Evolutionary conservation across 1,284 basidiomycete species (phyloP), one percentile per base, ranked within the genome.

Genomic region (Tremellales sp.): DNA sequence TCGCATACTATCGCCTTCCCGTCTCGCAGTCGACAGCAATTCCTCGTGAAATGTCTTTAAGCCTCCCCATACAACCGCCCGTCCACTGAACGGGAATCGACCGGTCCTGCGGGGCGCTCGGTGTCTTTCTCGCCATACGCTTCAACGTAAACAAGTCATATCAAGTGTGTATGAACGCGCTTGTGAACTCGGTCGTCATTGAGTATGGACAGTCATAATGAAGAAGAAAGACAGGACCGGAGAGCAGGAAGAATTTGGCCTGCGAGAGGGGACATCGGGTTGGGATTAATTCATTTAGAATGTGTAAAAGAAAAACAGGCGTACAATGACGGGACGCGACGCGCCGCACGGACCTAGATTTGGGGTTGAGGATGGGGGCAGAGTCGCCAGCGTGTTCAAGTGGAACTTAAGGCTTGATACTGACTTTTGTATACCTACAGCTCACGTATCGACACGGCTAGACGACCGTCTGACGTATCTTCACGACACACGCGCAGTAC

Each of bases 101-200:
- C 40, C 56, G 54, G 58, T 59, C 58, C 60, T 62, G 60, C 60
- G 58, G 60, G 57, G 54, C 45, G 53, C 57, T 51, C 48, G 27
- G n/a, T n/a, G 15, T 54, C 43, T 43, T 4, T 40, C 27, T 27
- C 25, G 43, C 35, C 44, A 22, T 41, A 3, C 37, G 22, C n/a
- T 21, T 23, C 29, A 27, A 36, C 13, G 15, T 12, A n/a, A 10
- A 27, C 29, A n/a, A 13, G 15, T 26, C 25, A 19, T 43, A 19
- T 39, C 19, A 12, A 8, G 19, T 8, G 7, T 39, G 8, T 8
- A 10, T n/a, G 19, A n/a, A n/a, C 19, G 10, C 36, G 8, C 10
- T 21, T 39, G 8, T 15, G 29, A 33, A 13, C 25, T 22, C 25
- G 26, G 25, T 24, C 27, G 25, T 37, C 15, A n/a, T 23, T 24